phyloP scores from a whole-genome alignment of 352 stramenopile genomes.

The Phytopythium sindhum region DNA sequence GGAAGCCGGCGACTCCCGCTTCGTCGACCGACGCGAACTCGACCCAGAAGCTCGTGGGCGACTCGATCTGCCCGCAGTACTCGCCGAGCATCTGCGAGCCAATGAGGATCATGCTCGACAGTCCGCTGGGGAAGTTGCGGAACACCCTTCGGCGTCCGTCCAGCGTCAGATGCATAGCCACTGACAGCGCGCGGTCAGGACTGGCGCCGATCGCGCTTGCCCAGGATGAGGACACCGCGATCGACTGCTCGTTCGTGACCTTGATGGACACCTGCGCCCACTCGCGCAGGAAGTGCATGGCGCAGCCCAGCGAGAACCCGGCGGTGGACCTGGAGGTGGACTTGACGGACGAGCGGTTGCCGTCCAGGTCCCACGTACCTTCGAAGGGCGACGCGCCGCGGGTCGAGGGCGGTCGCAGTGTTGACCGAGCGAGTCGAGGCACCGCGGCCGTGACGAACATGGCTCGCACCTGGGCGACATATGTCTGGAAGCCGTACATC shows the following conservation, averaged over 20 bases:
- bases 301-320: conserved; percentile 17
- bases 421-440: not conserved
- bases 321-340: conserved; percentile 9
- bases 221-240: conserved; percentile 16
- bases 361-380: conserved; percentile 25
- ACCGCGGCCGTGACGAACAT: conserved; percentile 16
- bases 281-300: conserved; percentile 31
- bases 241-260: conserved; percentile 12
- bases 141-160: conserved; percentile 40
- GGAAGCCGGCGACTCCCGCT: not conserved
- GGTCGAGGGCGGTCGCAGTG: not conserved
- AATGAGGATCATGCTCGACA: conserved; percentile 34
- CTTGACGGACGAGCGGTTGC: conserved; percentile 15
- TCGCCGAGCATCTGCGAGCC: conserved; percentile 33
- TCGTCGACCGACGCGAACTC: conserved; percentile 28
- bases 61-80: conserved; percentile 37
- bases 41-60: conserved; percentile 24
- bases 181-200: not conserved
- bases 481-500: conserved; percentile 35
- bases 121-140: conserved; percentile 36
- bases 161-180: conserved; percentile 31
- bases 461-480: conserved; percentile 31
- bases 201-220: conserved; percentile 1
- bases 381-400: conserved; percentile 19
- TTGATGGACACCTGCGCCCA: conserved; percentile 20